Conservation (phyloP, 208 protist genomes). For the Crithidia bombi region DNA sequence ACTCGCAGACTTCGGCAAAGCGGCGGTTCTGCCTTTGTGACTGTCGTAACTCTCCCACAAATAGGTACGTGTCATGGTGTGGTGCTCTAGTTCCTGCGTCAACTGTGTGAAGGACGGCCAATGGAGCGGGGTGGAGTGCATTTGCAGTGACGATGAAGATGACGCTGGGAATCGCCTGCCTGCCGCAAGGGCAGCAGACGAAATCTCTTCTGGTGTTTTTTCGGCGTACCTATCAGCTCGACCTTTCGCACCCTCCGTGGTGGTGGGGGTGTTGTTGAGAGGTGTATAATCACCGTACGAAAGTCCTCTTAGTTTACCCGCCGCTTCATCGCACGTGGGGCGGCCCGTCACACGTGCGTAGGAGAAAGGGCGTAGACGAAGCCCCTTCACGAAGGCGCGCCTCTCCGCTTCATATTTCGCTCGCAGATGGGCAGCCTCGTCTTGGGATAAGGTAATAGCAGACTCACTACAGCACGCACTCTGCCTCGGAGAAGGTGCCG, state of each 20-base stretch:
- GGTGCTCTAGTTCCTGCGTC: slow-evolving; percentile 1
- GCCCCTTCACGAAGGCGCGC: neutral
- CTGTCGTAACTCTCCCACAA: slow-evolving; percentile 2
- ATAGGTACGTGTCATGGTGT: neutral
- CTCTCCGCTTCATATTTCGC: neutral
- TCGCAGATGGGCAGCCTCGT: neutral
- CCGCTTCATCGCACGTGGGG: neutral
- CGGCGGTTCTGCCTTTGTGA: too few species aligned
- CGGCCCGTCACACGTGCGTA: neutral
- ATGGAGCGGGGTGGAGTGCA: neutral
- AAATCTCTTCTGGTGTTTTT: too few species aligned
- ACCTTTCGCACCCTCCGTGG: neutral
- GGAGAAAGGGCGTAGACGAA: slow-evolving; percentile 11
- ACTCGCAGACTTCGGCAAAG: neutral
- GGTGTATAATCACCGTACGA: neutral
- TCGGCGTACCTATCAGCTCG: neutral
- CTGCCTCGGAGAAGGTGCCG: too few species aligned
- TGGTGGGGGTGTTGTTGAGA: neutral
- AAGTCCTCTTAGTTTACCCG: neutral
- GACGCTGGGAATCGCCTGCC: neutral
- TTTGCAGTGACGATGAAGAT: neutral
- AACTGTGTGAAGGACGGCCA: slow-evolving; percentile 14
- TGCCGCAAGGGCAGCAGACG: too few species aligned
- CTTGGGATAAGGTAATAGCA: neutral
- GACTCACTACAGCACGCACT: too few species aligned